phyloP scores from a whole-genome alignment of 768 basidiomycete species.

The Tylopilus balloui region DNA sequence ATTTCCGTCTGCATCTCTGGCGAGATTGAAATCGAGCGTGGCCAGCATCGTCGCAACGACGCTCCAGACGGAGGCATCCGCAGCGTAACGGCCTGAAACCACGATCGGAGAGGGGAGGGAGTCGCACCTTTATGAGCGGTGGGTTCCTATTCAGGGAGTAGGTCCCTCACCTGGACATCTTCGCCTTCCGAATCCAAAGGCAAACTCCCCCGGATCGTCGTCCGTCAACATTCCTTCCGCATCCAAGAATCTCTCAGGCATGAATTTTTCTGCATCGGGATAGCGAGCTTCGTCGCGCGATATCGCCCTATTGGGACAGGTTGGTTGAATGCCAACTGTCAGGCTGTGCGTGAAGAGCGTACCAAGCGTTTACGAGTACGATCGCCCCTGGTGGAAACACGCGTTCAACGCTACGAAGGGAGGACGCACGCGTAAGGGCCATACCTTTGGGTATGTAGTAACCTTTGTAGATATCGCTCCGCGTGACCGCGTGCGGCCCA shows the following conservation, averaged over 20 bases:
- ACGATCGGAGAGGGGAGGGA: neutral
- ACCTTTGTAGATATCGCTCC: neutral
- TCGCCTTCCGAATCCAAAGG: neutral
- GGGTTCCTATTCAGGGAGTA: neutral
- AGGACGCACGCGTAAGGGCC: too few relatives aligned
- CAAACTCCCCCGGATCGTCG: neutral
- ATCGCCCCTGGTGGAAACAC: neutral
- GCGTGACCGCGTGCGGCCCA: neutral
- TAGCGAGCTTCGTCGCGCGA: neutral
- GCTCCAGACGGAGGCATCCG: neutral
- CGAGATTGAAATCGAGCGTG: neutral
- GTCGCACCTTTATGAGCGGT: neutral
- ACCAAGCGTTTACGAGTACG: neutral
- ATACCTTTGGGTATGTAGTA: conserved; percentile 1
- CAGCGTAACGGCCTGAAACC: neutral
- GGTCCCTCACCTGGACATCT: neutral
- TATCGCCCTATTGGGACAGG: neutral
- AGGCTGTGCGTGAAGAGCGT: neutral
- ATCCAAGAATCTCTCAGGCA: neutral
- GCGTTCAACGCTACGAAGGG: neutral
- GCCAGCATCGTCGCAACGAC: neutral
- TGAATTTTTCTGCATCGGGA: neutral
- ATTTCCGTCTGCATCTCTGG: neutral
- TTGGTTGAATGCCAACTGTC: neutral
- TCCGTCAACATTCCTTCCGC: neutral